Evolutionary conservation across 108 stramenopile genomes (phyloP).

Genomic region (Pseudonitzschia multiseries): DNA sequence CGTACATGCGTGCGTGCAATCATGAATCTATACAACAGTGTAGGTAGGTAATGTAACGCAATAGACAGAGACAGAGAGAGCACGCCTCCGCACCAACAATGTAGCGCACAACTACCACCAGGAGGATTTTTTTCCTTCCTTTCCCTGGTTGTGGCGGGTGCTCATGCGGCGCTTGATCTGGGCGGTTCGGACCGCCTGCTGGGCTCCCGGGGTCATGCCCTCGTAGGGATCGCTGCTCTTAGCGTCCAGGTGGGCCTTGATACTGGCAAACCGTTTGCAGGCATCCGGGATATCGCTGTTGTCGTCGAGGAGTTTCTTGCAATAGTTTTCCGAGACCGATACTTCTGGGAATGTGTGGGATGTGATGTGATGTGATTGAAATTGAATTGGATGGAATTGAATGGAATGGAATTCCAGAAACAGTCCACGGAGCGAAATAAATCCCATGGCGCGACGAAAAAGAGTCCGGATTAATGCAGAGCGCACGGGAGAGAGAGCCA

Average conservation of each 20-base stretch:
- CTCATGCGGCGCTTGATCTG: conserved; percentile 39
- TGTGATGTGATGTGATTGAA: neutral
- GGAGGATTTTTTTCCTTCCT: conserved; percentile 29
- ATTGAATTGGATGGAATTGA: neutral
- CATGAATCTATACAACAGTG: no score
- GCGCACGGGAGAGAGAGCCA: no score
- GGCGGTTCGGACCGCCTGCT: conserved; percentile 18
- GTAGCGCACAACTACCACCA: no score
- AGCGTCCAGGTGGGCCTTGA: conserved; percentile 30
- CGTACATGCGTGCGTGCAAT: no score
- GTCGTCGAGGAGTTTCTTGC: conserved; percentile 27
- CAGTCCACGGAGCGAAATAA: no score
- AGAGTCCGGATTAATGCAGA: no score
- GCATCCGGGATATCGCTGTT: conserved; percentile 26
- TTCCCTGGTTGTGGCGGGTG: conserved; percentile 34
- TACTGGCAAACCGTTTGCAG: conserved; percentile 33
- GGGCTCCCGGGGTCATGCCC: conserved; percentile 32
- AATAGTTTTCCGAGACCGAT: conserved; percentile 30
- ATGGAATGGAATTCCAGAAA: no score
- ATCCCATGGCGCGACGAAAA: no score
- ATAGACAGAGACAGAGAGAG: no score
- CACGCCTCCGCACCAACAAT: no score
- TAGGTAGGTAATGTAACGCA: no score
- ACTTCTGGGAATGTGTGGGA: neutral
- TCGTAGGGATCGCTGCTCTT: conserved; percentile 24